These are phyloP conservation scores for Trichoderma atroviride DNA, from an alignment of 2,329 filamentous ascomycete species.

Conservation along the genomic window DNA sequence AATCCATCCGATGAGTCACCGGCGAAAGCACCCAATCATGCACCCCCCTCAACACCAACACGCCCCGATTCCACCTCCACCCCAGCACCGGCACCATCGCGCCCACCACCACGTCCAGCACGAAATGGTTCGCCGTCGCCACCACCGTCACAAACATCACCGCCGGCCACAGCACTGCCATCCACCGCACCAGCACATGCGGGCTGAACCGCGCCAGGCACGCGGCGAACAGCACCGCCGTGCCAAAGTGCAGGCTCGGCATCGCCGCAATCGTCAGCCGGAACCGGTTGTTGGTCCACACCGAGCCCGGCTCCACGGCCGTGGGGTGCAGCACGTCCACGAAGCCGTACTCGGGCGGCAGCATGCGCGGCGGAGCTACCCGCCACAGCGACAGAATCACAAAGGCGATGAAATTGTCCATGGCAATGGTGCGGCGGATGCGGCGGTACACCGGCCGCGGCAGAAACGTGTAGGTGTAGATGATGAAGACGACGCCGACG, in stretches of 20 bases:
- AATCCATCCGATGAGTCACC: constrained; percentile 4
- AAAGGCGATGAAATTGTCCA: constrained; percentile 14
- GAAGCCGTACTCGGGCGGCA: constrained; percentile 6
- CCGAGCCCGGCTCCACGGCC: background rate
- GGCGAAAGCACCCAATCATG: constrained; percentile 17
- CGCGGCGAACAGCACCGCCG: background rate
- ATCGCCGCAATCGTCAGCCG: constrained; percentile 14
- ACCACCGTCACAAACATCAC: constrained; percentile 14
- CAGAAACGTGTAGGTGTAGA: background rate
- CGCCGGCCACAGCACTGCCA: constrained; percentile 12
- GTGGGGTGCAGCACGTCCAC: background rate
- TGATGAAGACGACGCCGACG: constrained; percentile 13
- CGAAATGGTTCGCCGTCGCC: constrained; percentile 16
- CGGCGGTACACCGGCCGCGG: background rate
- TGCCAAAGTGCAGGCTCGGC: constrained; percentile 7
- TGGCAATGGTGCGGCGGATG: constrained; percentile 4
- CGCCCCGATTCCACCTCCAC: constrained; percentile 16
- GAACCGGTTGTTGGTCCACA: constrained; percentile 12
- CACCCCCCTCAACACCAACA: constrained; percentile 7
- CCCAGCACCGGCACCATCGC: constrained; percentile 2
- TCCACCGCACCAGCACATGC: background rate
- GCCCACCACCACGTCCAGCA: constrained; percentile 4
- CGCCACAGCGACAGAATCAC: background rate
- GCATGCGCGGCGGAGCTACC: constrained; percentile 8
- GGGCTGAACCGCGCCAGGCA: background rate